These are phyloP conservation scores for Schoenoplectus tabernaemontani DNA, from an alignment of 202 grass and related monocot species.

Conservation along the genomic window DNA sequence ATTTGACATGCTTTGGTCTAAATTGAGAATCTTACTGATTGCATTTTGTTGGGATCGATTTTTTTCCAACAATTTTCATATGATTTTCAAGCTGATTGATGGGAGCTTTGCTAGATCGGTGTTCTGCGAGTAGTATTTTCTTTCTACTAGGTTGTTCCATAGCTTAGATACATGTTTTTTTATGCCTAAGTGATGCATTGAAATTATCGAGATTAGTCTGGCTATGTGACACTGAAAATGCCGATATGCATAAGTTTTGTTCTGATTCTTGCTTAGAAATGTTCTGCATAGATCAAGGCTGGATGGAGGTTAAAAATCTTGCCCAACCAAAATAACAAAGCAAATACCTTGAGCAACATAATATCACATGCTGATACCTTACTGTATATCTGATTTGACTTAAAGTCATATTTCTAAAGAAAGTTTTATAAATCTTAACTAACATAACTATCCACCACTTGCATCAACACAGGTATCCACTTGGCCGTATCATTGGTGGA, in stretches of 20 bases:
- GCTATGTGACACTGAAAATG: background rate
- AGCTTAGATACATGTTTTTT: background rate
- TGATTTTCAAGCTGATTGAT: background rate
- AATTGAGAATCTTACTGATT: background rate
- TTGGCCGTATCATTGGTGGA: conserved; percentile 88
- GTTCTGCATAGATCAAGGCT: background rate
- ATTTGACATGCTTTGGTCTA: background rate
- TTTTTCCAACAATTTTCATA: background rate
- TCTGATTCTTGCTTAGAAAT: background rate
- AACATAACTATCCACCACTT: background rate
- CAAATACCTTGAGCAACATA: background rate
- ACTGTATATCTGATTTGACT: background rate
- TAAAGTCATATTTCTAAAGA: background rate
- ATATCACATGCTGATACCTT: background rate
- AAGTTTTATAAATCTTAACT: conserved; percentile 5
- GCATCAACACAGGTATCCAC: conserved; percentile 45
- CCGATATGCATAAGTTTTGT: background rate
- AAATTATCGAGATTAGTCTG: background rate
- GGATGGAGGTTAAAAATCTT: background rate
- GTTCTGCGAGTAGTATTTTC: background rate
- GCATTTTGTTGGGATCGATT: background rate
- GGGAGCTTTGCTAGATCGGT: background rate
- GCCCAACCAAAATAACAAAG: background rate
- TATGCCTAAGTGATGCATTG: background rate
- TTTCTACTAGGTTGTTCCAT: background rate